Percentiles rank a stretch among this genome's conserved stretches.
phyloP scores from a whole-genome alignment of 208 protist species.

The Acanthamoeba polyphaga region DNA sequence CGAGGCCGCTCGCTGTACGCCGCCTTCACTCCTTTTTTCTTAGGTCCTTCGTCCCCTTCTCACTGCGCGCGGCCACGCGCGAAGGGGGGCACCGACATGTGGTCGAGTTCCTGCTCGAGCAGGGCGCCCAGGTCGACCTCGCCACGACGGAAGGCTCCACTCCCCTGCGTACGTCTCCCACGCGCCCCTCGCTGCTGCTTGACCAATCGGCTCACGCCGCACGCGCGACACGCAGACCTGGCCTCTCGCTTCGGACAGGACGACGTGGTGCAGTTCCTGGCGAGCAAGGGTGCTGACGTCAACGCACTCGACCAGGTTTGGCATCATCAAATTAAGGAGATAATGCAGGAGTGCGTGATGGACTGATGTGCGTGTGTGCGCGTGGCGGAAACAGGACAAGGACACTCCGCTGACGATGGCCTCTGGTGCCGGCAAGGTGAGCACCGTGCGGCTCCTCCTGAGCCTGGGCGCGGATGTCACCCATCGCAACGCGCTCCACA shows the following conservation, averaged over 20 bases:
- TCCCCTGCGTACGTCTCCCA: not conserved
- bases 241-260: conserved; percentile 17
- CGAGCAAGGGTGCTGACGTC: not conserved
- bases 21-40: too few relatives aligned
- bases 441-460: conserved; percentile 21
- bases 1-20: conserved; percentile 33
- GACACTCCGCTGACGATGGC: conserved; percentile 9
- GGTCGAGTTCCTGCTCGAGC: not conserved
- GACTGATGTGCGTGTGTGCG: not conserved
- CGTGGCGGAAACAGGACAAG: not conserved
- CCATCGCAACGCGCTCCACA: not conserved
- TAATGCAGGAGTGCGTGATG: not conserved
- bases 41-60: too few relatives aligned
- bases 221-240: not conserved
- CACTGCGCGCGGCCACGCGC: too few relatives aligned
- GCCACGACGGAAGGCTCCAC: not conserved
- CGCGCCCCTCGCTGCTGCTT: not conserved
- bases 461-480: conserved; percentile 4
- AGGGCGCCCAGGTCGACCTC: conserved; percentile 35
- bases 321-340: not conserved
- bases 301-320: not conserved
- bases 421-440: conserved; percentile 21
- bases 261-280: conserved; percentile 24
- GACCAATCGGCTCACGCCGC: not conserved
- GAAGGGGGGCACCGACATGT: conserved; percentile 16